A percentile compares a stretch with the other conserved stretches of the same genome.
These are phyloP conservation scores for Boletus vinaceobasis DNA, from an alignment of 768 basidiomycete species.

Conservation along the genomic window DNA sequence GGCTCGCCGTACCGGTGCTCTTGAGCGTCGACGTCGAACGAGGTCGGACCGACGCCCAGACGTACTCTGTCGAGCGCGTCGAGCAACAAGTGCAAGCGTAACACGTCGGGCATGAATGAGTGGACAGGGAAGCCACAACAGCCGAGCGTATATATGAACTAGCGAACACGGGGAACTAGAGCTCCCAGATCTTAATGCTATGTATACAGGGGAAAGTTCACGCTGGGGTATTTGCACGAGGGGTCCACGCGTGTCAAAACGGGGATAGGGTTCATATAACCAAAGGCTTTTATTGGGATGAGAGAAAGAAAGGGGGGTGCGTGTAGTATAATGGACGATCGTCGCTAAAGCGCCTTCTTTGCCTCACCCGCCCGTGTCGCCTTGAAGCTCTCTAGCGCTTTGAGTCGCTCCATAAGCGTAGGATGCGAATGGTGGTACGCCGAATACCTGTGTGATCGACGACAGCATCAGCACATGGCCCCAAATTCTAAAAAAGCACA, in stretches of 20 bases:
- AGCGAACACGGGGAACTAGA: neutral
- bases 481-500: neutral
- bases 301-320: neutral
- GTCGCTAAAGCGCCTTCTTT: conserved; percentile 27
- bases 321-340: neutral
- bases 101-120: neutral
- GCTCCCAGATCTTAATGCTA: neutral
- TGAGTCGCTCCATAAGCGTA: conserved; percentile 85
- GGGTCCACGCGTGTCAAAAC: neutral
- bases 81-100: neutral
- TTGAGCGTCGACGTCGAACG: conserved; percentile 62
- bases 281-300: neutral
- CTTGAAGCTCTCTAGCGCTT: conserved; percentile 71
- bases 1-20: conserved; percentile 76
- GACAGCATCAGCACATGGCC: neutral
- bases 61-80: conserved; percentile 22
- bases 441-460: conserved; percentile 61
- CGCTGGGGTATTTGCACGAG: neutral
- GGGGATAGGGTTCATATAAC: neutral
- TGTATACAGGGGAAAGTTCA: neutral
- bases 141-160: neutral
- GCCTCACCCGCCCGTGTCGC: conserved; percentile 30
- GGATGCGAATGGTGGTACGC: conserved; percentile 97
- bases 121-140: neutral
- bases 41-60: conserved; percentile 53